Evolutionary conservation across 805 yeast species (phyloP).

Genomic region (Spathaspora arborariae): DNA sequence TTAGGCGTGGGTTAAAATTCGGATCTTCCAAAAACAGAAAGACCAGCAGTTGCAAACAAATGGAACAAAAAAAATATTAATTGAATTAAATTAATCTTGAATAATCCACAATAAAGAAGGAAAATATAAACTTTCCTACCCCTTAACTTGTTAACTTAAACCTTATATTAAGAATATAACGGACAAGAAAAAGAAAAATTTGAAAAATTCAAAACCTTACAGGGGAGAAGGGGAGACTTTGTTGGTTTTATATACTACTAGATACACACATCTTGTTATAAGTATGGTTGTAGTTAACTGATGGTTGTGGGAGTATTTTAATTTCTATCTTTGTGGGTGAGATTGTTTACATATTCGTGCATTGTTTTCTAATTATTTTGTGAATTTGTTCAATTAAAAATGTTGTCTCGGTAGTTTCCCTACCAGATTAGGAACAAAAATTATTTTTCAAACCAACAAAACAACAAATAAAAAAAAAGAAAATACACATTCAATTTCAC

Average conservation of each 20-base stretch:
- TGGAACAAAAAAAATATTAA: background rate
- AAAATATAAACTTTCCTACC: background rate
- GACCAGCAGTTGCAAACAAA: background rate
- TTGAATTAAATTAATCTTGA: too few species aligned
- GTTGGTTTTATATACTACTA: too few species aligned
- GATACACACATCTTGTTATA: too few species aligned
- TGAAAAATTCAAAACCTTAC: too few species aligned
- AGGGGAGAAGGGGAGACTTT: too few species aligned
- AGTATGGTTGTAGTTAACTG: too few species aligned
- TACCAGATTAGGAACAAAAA: background rate
- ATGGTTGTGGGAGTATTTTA: background rate
- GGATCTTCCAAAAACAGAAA: background rate
- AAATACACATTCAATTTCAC: background rate
- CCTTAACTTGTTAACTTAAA: too few species aligned
- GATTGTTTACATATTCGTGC: background rate
- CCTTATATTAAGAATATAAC: too few species aligned
- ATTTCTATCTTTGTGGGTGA: background rate
- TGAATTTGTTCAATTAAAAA: background rate
- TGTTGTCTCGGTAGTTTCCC: background rate
- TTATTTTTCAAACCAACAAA: background rate
- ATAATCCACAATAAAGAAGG: background rate
- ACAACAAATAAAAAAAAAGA: background rate
- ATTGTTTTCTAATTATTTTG: background rate
- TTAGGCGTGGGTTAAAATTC: background rate
- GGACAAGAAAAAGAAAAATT: too few species aligned